Percentiles rank a stretch among this genome's conserved stretches.
Conservation (phyloP, 768 basidiomycete genomes). For the Tricholoma bakamatsutake region DNA sequence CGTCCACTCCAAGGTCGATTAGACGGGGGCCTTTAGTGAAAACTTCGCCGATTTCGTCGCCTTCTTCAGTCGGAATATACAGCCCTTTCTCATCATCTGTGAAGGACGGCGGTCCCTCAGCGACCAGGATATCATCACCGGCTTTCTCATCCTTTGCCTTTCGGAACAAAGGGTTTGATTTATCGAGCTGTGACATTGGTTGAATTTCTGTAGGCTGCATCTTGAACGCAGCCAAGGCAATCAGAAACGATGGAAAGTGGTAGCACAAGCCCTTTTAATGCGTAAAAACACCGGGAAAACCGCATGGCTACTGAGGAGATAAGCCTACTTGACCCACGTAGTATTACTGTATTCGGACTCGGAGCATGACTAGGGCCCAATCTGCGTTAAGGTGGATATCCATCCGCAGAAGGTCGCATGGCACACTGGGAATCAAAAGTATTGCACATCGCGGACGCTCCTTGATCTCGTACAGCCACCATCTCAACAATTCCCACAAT, state of each 20-base stretch:
- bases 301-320: neutral
- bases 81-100: conserved; percentile 10
- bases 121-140: neutral
- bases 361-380: no score
- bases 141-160: neutral
- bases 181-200: neutral
- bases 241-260: neutral
- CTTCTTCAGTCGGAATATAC: conserved; percentile 2
- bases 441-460: no score
- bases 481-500: no score
- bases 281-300: neutral
- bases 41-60: conserved; percentile 14
- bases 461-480: no score
- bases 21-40: conserved; percentile 14
- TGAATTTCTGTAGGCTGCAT: neutral
- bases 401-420: no score
- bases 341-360: no score
- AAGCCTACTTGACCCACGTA: neutral
- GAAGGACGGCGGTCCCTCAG: neutral
- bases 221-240: neutral
- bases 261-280: neutral
- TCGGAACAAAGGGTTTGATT: neutral
- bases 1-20: conserved; percentile 41
- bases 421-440: no score
- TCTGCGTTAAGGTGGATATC: no score